Conservation (phyloP, 768 basidiomycete genomes). For the Xerocomellus dryophilus region DNA sequence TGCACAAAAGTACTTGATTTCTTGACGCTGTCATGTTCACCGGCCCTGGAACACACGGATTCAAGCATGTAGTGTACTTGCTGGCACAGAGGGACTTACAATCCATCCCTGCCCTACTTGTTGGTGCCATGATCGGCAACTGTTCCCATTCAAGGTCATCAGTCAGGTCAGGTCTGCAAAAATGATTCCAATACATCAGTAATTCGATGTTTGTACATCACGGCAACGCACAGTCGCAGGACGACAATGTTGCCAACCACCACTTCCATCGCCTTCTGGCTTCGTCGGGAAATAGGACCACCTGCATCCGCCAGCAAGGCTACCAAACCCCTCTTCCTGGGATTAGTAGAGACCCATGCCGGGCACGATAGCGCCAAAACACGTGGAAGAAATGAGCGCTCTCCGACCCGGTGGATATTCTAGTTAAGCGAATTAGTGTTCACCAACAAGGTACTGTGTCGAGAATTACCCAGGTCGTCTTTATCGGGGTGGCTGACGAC, state of each 20-base stretch:
- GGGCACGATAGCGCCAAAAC: slow-evolving; percentile 48
- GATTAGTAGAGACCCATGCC: slow-evolving; percentile 26
- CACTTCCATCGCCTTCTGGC: slow-evolving; percentile 36
- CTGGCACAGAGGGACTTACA: slow-evolving; percentile 36
- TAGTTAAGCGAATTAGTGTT: slow-evolving; percentile 9
- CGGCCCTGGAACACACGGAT: slow-evolving; percentile 46
- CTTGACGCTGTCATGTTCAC: slow-evolving; percentile 54
- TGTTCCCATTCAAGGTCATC: slow-evolving; percentile 52
- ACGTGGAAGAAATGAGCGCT: slow-evolving; percentile 43
- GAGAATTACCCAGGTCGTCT: slow-evolving; percentile 41
- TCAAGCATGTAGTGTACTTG: neutral
- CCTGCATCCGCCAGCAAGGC: slow-evolving; percentile 48
- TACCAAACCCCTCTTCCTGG: slow-evolving; percentile 37
- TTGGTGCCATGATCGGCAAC: slow-evolving; percentile 43
- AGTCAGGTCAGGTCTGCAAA: slow-evolving; percentile 48
- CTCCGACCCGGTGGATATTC: slow-evolving; percentile 25
- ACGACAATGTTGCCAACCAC: slow-evolving; percentile 48
- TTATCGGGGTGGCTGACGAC: slow-evolving; percentile 19
- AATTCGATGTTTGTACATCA: neutral
- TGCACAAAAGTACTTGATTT: slow-evolving; percentile 55
- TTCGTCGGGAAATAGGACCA: slow-evolving; percentile 37
- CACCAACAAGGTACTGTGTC: neutral
- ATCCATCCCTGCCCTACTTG: slow-evolving; percentile 45
- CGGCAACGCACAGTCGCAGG: slow-evolving; percentile 47
- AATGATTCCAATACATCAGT: neutral